A percentile compares a stretch with the other conserved stretches of the same genome.
Conservation (phyloP, 768 basidiomycete genomes). For the Cystobasidium onofrii region DNA sequence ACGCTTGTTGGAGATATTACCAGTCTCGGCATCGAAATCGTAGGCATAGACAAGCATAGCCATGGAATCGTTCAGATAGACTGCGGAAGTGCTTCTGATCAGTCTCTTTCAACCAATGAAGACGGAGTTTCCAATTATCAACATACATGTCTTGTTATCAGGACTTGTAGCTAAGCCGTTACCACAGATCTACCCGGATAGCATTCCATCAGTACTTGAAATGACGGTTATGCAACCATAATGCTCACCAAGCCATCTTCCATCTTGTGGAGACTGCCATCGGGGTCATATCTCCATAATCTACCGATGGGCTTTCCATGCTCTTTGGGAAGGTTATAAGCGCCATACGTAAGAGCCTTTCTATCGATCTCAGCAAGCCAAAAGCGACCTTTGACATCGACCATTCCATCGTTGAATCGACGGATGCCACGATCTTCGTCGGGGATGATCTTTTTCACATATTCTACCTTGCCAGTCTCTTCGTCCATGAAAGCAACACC, state of each 20-base stretch:
- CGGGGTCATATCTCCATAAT: conserved; percentile 12
- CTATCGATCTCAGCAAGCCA: conserved; percentile 19
- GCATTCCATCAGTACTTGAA: too few species aligned
- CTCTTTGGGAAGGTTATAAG: neutral
- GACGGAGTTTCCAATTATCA: too few species aligned
- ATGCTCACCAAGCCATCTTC: conserved; percentile 9
- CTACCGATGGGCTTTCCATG: conserved; percentile 11
- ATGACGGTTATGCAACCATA: neutral
- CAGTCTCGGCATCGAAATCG: conserved; percentile 18
- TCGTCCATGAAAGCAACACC: conserved; percentile 16
- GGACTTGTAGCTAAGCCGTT: conserved; percentile 10
- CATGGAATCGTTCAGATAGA: conserved; percentile 14
- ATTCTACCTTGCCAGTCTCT: conserved; percentile 7
- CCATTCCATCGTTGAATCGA: conserved; percentile 11
- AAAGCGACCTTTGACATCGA: conserved; percentile 23
- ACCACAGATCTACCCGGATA: neutral
- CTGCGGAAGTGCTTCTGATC: neutral
- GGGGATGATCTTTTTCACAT: conserved; percentile 10
- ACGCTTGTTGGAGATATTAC: conserved; percentile 8
- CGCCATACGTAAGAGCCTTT: neutral
- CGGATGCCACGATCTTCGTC: neutral
- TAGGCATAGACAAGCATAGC: conserved; percentile 13
- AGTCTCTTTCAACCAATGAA: too few species aligned
- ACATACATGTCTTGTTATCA: conserved; percentile 14
- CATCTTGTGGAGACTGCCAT: conserved; percentile 6